Percentiles rank a stretch among this genome's conserved stretches.
These are phyloP conservation scores for Eucalyptus viminalis DNA, from an alignment of 345 rosid genomes.

Conservation along the genomic window DNA sequence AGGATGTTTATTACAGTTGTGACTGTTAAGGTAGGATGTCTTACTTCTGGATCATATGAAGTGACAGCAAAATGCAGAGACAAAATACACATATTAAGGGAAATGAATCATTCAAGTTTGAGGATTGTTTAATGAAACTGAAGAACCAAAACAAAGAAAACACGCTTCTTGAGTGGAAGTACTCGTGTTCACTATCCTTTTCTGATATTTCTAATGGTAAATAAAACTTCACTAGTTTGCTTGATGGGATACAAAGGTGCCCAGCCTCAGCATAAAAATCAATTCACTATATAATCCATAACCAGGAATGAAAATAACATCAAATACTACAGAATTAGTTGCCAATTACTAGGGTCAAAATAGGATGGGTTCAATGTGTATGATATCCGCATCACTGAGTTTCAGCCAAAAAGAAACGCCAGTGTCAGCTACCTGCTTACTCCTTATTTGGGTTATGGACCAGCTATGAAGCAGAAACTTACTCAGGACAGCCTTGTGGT, in stretches of 20 bases:
- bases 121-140: background rate
- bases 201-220: background rate
- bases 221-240: background rate
- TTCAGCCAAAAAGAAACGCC: background rate
- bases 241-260: background rate
- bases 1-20: background rate
- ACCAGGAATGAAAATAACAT: background rate
- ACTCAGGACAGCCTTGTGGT: background rate
- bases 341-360: background rate
- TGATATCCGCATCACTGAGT: background rate
- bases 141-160: background rate
- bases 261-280: background rate
- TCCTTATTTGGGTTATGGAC: background rate
- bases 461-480: background rate
- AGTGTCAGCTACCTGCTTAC: background rate
- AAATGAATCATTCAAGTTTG: background rate
- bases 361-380: background rate
- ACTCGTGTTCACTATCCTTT: background rate
- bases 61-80: background rate
- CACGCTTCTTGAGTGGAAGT: background rate
- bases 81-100: background rate
- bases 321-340: background rate
- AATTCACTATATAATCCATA: background rate
- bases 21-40: background rate
- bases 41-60: background rate